Evolutionary conservation across 2,329 filamentous ascomycete species (phyloP), one percentile per base, ranked within the genome.

Genomic region (Apiospora aurea): DNA sequence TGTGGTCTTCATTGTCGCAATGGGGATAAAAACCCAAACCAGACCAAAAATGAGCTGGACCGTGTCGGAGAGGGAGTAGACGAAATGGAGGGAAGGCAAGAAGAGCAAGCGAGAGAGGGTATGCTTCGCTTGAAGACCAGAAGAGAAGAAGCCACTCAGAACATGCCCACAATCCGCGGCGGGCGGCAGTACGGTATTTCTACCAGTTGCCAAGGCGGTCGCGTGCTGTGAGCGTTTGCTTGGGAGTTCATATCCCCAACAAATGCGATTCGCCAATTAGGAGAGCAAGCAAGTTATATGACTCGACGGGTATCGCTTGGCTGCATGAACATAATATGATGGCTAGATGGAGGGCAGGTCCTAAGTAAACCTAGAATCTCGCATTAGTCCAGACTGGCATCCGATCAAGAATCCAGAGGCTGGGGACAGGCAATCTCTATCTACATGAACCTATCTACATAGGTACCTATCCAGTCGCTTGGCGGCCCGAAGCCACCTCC

Each of bases 291-390:
- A 14, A 43, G 29, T 21, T 61, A 34, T 41, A 64, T 34, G 57
- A 64, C 57, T 64, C 57, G 53, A 61, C 53, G 51, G 21, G 26
- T 34, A 24, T 24, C 29, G 18, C 57, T 64, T 64, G 57, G 57
- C 57, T 64, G 57, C 57, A 64, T 64, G 14, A 38, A 11, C 57
- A 64, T n/a, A 21, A 34, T 18, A 34, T 14, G 24, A 29, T 13
- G 10, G 41, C 6, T 43, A 3, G 41, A 43, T 1, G 41, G 41
- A 6, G 10, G 10, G 41, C 41, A 43, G 10, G 41, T 0, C 8
- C 41, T 10, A 8, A 43, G 41, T 26, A 26, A 26, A 24, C 49
- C 7, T 29, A 13, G 14, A 4, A 53, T 11, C 51, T 57, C 26
- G 51, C 26, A 57, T 57, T 57, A 34, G 51, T 26, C 5, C 26